A percentile compares a stretch with the other conserved stretches of the same genome.
Evolutionary conservation across 441 rosid species (phyloP).

Genomic region (Corymbia citriodora): DNA sequence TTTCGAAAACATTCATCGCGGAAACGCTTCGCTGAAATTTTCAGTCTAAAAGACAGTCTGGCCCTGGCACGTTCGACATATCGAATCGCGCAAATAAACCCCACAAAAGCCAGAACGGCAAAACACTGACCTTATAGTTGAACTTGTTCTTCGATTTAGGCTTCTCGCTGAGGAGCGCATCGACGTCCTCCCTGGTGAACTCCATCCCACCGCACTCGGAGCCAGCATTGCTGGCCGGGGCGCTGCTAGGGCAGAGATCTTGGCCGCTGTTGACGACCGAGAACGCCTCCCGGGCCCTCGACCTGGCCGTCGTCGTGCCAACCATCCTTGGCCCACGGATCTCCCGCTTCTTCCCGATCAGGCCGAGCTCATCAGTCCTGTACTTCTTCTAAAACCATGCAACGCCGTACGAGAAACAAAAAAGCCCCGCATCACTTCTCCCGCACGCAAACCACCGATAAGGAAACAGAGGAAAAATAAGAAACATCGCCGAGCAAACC

Average conservation of each 20-base stretch:
- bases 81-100: neutral
- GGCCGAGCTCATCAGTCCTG: constrained; percentile 27
- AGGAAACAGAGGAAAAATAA: neutral
- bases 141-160: constrained; percentile 64
- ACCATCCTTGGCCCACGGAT: constrained; percentile 44
- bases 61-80: neutral
- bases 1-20: neutral
- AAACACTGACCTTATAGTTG: constrained; percentile 39
- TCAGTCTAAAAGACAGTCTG: neutral
- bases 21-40: neutral
- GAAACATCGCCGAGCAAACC: neutral
- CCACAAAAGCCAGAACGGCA: neutral
- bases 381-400: constrained; percentile 15
- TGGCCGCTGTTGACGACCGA: constrained; percentile 59
- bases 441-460: neutral
- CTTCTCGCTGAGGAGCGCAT: constrained; percentile 46
- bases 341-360: constrained; percentile 13
- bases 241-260: constrained; percentile 57
- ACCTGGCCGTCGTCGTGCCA: constrained; percentile 60
- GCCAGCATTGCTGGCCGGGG: constrained; percentile 64
- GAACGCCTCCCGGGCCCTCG: constrained; percentile 67
- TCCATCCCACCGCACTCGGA: constrained; percentile 61
- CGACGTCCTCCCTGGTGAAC: constrained; percentile 62
- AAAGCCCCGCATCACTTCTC: neutral
- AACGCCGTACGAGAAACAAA: neutral